A percentile compares a stretch with the other conserved stretches of the same genome.
These are phyloP conservation scores for Pythium apleroticum DNA, from an alignment of 352 stramenopile species.

Conservation along the genomic window DNA sequence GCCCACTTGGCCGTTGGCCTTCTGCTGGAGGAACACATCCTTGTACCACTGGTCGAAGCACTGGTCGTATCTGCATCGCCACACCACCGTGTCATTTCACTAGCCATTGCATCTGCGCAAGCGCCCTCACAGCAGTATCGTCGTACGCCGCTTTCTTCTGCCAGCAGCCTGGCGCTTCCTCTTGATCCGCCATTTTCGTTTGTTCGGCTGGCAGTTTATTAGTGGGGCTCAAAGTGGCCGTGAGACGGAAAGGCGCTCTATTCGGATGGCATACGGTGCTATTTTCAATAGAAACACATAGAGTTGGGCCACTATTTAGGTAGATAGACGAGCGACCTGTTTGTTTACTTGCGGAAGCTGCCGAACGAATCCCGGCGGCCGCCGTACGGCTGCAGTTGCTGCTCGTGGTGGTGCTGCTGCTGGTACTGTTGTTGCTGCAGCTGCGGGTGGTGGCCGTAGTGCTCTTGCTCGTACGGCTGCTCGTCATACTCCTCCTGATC, in stretches of 20 bases:
- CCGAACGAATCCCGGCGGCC: constrained; percentile 22
- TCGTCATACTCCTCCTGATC: constrained; percentile 13
- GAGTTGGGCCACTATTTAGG: constrained; percentile 27
- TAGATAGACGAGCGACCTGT: not conserved
- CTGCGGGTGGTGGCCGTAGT: constrained; percentile 2
- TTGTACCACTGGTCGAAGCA: constrained; percentile 90
- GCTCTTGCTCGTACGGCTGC: not conserved
- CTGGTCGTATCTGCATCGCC: constrained; percentile 57
- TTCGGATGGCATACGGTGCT: constrained; percentile 5
- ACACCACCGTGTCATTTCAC: not conserved
- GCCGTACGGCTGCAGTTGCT: constrained; percentile 9
- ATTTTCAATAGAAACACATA: constrained; percentile 28
- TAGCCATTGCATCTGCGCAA: not conserved
- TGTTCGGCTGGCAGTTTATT: not conserved
- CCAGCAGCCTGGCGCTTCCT: constrained; percentile 61
- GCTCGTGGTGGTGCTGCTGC: constrained; percentile 12
- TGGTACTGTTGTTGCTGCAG: not conserved
- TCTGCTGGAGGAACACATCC: constrained; percentile 81
- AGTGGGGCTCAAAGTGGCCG: not conserved
- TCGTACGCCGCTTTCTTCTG: constrained; percentile 64
- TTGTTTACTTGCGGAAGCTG: constrained; percentile 21
- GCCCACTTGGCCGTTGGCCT: constrained; percentile 64
- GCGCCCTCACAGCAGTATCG: not conserved
- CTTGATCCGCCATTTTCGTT: constrained; percentile 20
- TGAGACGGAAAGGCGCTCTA: constrained; percentile 10